Percentiles rank a stretch among this genome's conserved stretches.
These are phyloP conservation scores for Geoglossum glabrum DNA, from an alignment of 495 filamentous ascomycete species.

Conservation along the genomic window DNA sequence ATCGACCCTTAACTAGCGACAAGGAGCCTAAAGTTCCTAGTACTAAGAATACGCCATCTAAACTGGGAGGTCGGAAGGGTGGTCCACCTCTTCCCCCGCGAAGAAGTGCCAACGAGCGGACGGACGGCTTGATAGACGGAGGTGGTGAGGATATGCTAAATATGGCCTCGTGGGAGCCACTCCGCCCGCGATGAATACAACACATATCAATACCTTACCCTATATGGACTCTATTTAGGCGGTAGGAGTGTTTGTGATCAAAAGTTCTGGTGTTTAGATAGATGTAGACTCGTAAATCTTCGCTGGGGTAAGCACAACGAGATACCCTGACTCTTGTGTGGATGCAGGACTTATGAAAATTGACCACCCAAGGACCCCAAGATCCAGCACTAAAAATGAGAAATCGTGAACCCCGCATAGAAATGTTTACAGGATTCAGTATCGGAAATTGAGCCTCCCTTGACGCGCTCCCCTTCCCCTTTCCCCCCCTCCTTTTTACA, in stretches of 20 bases:
- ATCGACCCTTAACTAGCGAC: not conserved
- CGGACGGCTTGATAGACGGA: not conserved
- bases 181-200: not conserved
- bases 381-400: not conserved
- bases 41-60: not conserved
- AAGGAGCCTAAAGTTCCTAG: not conserved
- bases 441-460: not conserved
- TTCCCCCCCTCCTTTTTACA: no score
- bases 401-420: not conserved
- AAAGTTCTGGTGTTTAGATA: not conserved
- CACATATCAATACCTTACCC: not conserved
- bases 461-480: not conserved
- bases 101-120: not conserved
- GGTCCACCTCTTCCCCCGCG: not conserved
- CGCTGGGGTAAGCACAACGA: not conserved
- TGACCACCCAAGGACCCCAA: not conserved
- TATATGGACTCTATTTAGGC: not conserved
- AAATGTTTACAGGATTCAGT: not conserved
- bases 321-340: not conserved
- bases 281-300: not conserved
- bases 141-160: not conserved
- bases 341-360: not conserved
- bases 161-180: not conserved
- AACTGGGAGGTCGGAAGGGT: not conserved
- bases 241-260: not conserved